Base-by-base conservation (phyloP, 2,329 filamentous ascomycete genomes). In the Fusarium sarcochroum region DNA sequence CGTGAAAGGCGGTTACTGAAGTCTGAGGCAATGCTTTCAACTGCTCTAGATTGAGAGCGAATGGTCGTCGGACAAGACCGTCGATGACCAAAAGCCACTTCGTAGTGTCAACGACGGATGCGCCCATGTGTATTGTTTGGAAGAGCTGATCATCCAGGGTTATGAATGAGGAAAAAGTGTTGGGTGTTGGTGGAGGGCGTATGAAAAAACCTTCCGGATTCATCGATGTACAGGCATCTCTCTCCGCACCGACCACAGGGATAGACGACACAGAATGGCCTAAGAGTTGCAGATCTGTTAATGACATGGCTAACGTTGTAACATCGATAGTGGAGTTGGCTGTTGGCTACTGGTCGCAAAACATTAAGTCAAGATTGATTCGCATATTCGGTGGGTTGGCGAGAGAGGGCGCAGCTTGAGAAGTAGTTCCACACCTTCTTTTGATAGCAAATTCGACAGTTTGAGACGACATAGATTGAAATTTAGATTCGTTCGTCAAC, bases 101-200 rank as follows among this genome's bases (percentile, higher is more conserved):
- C n/a, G 18, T 7, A 1, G 17, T 1, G 13, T 58, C 25, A 3
- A 64, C 13, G 6, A 63, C 32, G 1, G 61, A 58, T 6, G 61
- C 52, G 0, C 58, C 61, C 61, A 63, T 64, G 7, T 64, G 61
- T 14, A 64, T 63, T 1, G 61, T 64, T 3, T 64, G 61, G 4
- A 64, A 64, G 2, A 64, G 8, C 4, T 58, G 13, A 1, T 49
- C 35, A 18, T 64, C 61, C 0, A n/a, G n/a, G 2, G 58, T 63
- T 3, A 51, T 42, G 4, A 47, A 63, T 4, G 37, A 37, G 3
- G 42, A 40, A 3, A 64, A n/a, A 9, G 17, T 17, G 15, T 58
- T 18, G 7, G 58, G 58, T 14, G 34, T 21, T 7, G 61, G 58
- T 3, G 61, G 61, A 23, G 52, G 58, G 20, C 61, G 30, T 18